Conservation (phyloP, 2,329 filamentous ascomycete genomes). For the Harringtonia aguacate region DNA sequence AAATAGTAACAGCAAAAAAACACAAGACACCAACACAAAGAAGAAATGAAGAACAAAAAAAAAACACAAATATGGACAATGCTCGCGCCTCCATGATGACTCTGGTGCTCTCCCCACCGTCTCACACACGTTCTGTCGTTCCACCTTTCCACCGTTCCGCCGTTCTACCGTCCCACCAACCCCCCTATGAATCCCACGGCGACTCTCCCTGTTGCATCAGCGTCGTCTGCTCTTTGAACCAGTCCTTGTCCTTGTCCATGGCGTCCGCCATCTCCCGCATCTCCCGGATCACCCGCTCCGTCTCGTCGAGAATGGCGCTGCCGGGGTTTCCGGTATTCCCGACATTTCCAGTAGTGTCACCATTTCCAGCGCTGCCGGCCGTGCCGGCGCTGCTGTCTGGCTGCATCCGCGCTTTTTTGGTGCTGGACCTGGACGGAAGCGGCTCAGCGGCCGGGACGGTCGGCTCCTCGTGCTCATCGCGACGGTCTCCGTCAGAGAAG, state of each 20-base stretch:
- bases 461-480: neutral
- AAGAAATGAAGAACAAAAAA: too few species aligned
- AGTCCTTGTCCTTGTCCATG: slow-evolving; percentile 34
- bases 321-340: neutral
- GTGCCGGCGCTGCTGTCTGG: neutral
- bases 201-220: slow-evolving; percentile 18
- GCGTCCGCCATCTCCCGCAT: slow-evolving; percentile 30
- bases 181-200: neutral
- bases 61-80: too few species aligned
- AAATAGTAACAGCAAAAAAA: too few species aligned
- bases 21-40: too few species aligned
- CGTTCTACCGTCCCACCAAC: too few species aligned
- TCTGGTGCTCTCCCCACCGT: too few species aligned
- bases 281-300: slow-evolving; percentile 28
- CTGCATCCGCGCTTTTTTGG: slow-evolving; percentile 7
- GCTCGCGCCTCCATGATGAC: too few species aligned
- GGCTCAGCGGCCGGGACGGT: too few species aligned
- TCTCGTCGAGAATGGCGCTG: slow-evolving; percentile 7
- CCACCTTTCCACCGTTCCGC: too few species aligned
- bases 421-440: neutral
- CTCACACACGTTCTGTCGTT: too few species aligned
- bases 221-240: slow-evolving; percentile 35
- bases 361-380: neutral
- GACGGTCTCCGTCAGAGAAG: neutral
- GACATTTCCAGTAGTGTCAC: too few species aligned